These are phyloP conservation scores for Ceratobasidium sp. DNA, from an alignment of 1,284 basidiomycete species.

Conservation along the genomic window DNA sequence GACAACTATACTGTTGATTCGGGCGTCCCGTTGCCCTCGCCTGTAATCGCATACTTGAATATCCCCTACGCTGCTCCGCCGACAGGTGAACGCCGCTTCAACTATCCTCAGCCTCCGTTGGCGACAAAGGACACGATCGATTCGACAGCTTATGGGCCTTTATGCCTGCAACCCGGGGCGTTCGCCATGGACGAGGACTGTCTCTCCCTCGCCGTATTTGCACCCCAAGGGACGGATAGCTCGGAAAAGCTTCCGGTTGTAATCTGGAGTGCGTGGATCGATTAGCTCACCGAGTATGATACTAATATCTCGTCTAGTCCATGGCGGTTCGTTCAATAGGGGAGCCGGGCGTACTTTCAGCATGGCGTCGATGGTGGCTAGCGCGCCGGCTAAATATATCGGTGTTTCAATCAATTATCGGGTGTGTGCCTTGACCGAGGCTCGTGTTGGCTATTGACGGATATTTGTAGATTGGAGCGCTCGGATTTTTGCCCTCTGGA, in stretches of 20 bases:
- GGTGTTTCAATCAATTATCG: too few species aligned
- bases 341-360: constrained; percentile 9
- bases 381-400: neutral
- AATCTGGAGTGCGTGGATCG: too few species aligned
- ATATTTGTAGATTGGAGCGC: constrained; percentile 8
- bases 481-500: constrained; percentile 14
- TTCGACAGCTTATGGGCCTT: neutral
- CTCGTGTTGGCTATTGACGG: too few species aligned
- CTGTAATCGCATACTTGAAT: constrained; percentile 16
- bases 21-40: neutral
- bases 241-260: too few species aligned
- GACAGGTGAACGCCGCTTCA: constrained; percentile 18
- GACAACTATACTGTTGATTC: constrained; percentile 21
- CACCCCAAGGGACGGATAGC: constrained; percentile 2
- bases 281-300: neutral
- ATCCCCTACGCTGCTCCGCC: too few species aligned
- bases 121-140: neutral
- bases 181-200: constrained; percentile 9
- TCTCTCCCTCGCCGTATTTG: constrained; percentile 5
- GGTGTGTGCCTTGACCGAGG: too few species aligned
- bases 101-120: neutral
- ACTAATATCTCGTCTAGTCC: neutral
- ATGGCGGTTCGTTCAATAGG: constrained; percentile 15
- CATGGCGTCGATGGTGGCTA: neutral
- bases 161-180: constrained; percentile 9